Evolutionary conservation across 2,329 filamentous ascomycete species (phyloP), one percentile per base, ranked within the genome.

Genomic region (Ilyonectria sp.): DNA sequence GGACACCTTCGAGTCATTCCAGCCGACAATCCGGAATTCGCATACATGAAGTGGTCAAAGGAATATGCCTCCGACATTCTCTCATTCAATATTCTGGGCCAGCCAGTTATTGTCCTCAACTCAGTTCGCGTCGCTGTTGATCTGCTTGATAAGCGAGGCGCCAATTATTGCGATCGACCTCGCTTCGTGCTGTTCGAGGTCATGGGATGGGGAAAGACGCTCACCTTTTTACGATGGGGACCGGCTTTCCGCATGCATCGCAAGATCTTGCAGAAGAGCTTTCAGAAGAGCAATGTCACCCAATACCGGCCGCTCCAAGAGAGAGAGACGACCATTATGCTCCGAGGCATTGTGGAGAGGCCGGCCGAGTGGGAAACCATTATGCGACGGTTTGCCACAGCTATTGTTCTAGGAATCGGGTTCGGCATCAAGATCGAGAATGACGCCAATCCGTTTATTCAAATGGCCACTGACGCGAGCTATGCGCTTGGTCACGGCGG

Each of bases 51-150:
- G 44, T 78, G 76, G 76, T 76, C 75, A 1, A 65, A 74, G 13
- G 65, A 79, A 92, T 80, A 92, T 92, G 78, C 89, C 1, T 79
- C 78, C 23, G 77, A 79, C 37, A 67, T 79, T 2, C 49, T 79
- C 2, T 83, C 70, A 65, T 79, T 71, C 78, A 80, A 69, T 64
- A 78, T 77, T 19, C 68, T 81, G 7, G 79, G 78, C 19, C 77
- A 80, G 35, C 63, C 75, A 6, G 74, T 85, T 61, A 76, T 86
- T 35, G 80, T 85, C 2, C 76, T 86, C 33, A 85, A 86, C 74
- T 84, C 81, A 50, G 77, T 80, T 6, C 75, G 80, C 52, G 79
- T 81, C 3, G 83, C 84, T 23, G 70, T 75, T 6, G 83, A 85
- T n/a, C 75, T 86, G 5, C 76, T 86, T 6, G 83, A 85, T 62